These are phyloP conservation scores for Erucastrum elatum DNA, from an alignment of 345 rosid species.

Conservation along the genomic window DNA sequence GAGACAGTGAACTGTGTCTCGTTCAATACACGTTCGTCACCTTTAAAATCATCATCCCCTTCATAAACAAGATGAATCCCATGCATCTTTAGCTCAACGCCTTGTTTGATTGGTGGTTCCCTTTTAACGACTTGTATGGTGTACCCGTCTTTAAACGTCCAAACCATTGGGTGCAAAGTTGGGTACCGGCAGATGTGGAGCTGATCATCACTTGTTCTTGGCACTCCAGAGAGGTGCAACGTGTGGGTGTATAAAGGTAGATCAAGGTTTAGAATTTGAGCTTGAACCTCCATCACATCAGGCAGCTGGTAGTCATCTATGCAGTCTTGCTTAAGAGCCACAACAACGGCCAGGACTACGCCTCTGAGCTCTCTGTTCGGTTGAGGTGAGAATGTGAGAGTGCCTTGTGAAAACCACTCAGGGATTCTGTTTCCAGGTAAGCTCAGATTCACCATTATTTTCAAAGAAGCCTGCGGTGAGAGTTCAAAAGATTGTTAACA, in stretches of 20 bases:
- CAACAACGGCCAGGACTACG: conserved; percentile 49
- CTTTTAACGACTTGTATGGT: conserved; percentile 27
- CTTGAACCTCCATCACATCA: conserved; percentile 44
- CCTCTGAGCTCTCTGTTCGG: conserved; percentile 47
- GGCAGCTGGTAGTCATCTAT: conserved; percentile 41
- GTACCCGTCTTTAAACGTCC: conserved; percentile 25
- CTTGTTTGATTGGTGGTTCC: background rate
- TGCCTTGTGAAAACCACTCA: conserved; percentile 52
- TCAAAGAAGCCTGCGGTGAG: conserved; percentile 49
- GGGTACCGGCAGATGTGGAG: conserved; percentile 56
- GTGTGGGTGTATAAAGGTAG: background rate
- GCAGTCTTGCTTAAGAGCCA: conserved; percentile 42
- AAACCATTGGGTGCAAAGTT: conserved; percentile 36
- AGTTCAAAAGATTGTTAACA: background rate
- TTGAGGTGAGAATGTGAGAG: conserved; percentile 36
- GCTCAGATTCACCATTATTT: conserved; percentile 45
- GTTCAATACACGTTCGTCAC: background rate
- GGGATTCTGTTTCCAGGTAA: conserved; percentile 66
- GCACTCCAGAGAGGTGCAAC: conserved; percentile 52
- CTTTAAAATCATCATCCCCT: conserved; percentile 31
- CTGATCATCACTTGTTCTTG: conserved; percentile 49
- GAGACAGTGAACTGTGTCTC: conserved; percentile 18
- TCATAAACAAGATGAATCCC: conserved; percentile 36
- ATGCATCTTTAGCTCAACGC: conserved; percentile 31
- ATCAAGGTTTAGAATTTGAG: conserved; percentile 37